Base-by-base conservation (phyloP, 1,139 yeast genomes). In the Lodderomyces pseudojiufengensis region DNA sequence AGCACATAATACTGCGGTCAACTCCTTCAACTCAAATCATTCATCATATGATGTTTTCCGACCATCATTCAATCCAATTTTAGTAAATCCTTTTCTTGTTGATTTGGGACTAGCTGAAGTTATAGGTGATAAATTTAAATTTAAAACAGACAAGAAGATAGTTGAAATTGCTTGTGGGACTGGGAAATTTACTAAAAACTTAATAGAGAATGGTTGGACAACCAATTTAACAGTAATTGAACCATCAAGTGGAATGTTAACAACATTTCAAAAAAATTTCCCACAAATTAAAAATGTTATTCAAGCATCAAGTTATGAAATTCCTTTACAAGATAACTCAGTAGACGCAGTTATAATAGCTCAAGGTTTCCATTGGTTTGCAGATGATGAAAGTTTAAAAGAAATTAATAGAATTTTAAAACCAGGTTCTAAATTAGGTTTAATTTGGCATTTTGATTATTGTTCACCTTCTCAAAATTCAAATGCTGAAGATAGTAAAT, bases 281-380 rank as follows among this genome's bases (percentile, higher is more conserved):
- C 84, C 84, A 2, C 50, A 57, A 3, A 51, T 77, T 13, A 47
- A 68, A 2, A 37, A 35, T 12, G 35, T 31, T n/a, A 25, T 40
- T 22, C 54, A 61, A 27, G 79, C 76, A 0, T 63, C 76, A 10
- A 68, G 78, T 8, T 76, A 75, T 47, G 43, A 59, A 1, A 52
- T 78, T n/a, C 81, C 84, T 1, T 44, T 70, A 1, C 61, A 59
- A 2, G 76, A 67, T 39, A 48, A 53, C 12, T 57, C 73, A 0
- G 65, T 69, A 11, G 85, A 79, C 49, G 70, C 73, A 0, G 62
- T 80, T 1, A 57, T 78, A n/a, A 57, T 75, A 9, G 84, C 86
- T 0, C 85, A 80, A 47, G 86, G 78, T 0, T 80, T 75, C 53
- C 86, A 80, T 47, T 80, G 86, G 86, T 80, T 80, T 54, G 70